Conservation (phyloP, 345 rosid species). For the Angophora floribunda region DNA sequence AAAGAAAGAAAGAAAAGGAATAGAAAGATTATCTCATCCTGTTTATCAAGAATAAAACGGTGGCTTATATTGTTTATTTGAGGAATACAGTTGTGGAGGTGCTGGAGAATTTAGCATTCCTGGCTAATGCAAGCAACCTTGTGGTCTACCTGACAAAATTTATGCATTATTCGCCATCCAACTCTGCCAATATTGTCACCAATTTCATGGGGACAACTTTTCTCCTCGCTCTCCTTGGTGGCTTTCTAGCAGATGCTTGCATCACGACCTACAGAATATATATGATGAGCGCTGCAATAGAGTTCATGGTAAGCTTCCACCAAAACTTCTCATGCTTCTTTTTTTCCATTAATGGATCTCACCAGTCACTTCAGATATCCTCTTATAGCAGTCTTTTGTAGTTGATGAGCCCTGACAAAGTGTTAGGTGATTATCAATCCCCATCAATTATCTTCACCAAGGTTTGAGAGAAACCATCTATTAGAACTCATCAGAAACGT, state of each 20-base stretch:
- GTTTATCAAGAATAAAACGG: background rate
- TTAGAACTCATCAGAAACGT: background rate
- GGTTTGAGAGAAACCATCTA: background rate
- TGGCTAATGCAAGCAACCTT: conserved; percentile 89
- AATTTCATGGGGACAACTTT: conserved; percentile 91
- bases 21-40: background rate
- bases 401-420: background rate
- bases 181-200: conserved; percentile 72
- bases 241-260: conserved; percentile 70
- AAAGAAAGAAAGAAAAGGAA: background rate
- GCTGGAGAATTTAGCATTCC: conserved; percentile 83
- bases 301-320: conserved; percentile 46
- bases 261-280: conserved; percentile 64
- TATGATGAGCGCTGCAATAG: conserved; percentile 58
- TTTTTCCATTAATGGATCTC: background rate
- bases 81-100: conserved; percentile 56
- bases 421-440: background rate
- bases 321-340: background rate
- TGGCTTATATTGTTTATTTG: background rate
- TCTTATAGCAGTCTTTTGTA: background rate
- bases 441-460: background rate
- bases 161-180: conserved; percentile 78
- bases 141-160: conserved; percentile 65
- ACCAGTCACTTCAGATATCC: background rate
- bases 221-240: conserved; percentile 82